These are phyloP conservation scores for Sporopachydermia quercuum DNA, from an alignment of 805 yeast species.

Conservation along the genomic window DNA sequence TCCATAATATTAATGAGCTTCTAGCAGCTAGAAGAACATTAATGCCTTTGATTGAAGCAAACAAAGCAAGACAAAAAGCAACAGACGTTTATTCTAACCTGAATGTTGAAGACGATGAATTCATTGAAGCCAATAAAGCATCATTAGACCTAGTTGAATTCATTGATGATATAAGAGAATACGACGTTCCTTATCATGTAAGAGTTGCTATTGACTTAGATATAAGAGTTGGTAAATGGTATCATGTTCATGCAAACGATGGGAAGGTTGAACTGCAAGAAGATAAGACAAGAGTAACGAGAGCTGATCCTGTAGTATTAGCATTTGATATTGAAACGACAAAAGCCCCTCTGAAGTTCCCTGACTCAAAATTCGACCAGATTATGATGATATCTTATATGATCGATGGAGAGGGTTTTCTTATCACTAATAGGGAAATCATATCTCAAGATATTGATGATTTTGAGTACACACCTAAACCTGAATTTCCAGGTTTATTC, in stretches of 20 bases:
- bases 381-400: constrained; percentile 98
- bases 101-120: constrained; percentile 21
- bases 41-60: constrained; percentile 55
- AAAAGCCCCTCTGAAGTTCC: constrained; percentile 89
- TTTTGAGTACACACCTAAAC: constrained; percentile 94
- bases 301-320: constrained; percentile 92
- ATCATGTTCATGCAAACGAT: constrained; percentile 52
- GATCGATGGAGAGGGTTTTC: constrained; percentile 95
- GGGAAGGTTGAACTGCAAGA: constrained; percentile 41
- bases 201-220: constrained; percentile 83
- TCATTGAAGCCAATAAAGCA: constrained; percentile 8
- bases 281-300: constrained; percentile 64
- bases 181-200: constrained; percentile 93
- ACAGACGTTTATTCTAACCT: constrained; percentile 53
- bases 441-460: constrained; percentile 91
- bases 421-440: constrained; percentile 88
- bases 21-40: constrained; percentile 57
- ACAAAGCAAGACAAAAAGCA: constrained; percentile 44
- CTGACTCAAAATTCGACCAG: constrained; percentile 81
- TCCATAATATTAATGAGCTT: constrained; percentile 62
- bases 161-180: constrained; percentile 76
- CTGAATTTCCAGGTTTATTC: constrained; percentile 85
- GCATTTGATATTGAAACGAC: constrained; percentile 98
- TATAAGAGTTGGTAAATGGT: constrained; percentile 93
- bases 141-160: constrained; percentile 37